phyloP scores from a whole-genome alignment of 306 rosid species.

The Castanospermum australe region DNA sequence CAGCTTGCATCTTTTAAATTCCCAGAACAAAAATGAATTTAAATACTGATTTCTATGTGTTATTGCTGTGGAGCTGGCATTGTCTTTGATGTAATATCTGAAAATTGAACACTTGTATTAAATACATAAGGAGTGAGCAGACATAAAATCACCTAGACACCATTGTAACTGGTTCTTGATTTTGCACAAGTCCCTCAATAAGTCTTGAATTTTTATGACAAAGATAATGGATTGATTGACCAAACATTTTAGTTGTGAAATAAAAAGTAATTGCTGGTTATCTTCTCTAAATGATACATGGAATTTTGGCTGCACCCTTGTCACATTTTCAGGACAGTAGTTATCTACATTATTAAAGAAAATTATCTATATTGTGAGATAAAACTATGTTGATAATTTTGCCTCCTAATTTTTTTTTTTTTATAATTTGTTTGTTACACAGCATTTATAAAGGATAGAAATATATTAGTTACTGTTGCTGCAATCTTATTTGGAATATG shows the following conservation, averaged over 20 bases:
- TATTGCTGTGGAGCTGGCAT: background rate
- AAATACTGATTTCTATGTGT: background rate
- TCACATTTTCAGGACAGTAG: background rate
- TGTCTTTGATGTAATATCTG: background rate
- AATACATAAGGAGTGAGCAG: background rate
- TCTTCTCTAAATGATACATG: background rate
- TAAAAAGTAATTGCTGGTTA: background rate
- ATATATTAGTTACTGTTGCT: background rate
- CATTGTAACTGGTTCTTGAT: background rate
- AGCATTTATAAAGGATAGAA: background rate
- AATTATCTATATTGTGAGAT: background rate
- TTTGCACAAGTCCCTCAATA: background rate
- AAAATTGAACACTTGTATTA: background rate
- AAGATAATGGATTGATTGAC: background rate
- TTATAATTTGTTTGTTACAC: background rate
- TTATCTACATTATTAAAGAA: background rate
- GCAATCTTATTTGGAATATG: background rate
- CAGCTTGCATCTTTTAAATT: background rate
- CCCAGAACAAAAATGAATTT: background rate
- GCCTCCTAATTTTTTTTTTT: background rate
- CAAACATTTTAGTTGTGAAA: background rate
- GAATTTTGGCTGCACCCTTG: background rate
- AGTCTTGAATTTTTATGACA: background rate
- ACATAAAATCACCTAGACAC: background rate
- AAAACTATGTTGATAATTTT: conserved; percentile 1